Evolutionary conservation across 805 yeast genomes (phyloP).

Genomic region (Millerozyma acaciae): DNA sequence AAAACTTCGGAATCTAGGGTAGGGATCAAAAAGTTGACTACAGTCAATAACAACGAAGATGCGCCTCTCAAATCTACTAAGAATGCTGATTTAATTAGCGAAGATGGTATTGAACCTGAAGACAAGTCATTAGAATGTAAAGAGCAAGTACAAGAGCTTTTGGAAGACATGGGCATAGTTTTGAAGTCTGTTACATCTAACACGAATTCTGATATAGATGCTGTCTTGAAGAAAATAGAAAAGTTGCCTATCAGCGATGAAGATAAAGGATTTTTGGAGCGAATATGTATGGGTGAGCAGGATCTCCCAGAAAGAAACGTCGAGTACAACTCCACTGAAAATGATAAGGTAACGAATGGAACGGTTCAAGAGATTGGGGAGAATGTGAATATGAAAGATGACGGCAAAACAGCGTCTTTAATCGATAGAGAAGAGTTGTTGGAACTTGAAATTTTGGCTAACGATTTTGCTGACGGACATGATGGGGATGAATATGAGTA

Average conservation of each 20-base stretch:
- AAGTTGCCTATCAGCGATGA: constrained; percentile 20
- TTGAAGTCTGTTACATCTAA: constrained; percentile 19
- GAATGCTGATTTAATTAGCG: neutral
- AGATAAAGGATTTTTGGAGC: constrained; percentile 26
- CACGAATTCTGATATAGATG: constrained; percentile 13
- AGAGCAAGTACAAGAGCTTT: constrained; percentile 25
- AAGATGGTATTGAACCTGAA: constrained; percentile 2
- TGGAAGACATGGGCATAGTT: constrained; percentile 33
- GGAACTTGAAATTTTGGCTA: constrained; percentile 53
- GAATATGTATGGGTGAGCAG: constrained; percentile 18
- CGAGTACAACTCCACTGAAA: neutral
- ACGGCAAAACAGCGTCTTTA: constrained; percentile 12
- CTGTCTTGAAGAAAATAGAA: constrained; percentile 23
- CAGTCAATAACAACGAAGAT: neutral
- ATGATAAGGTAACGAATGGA: neutral
- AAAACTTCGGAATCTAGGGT: too few species aligned
- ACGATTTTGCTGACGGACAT: constrained; percentile 35
- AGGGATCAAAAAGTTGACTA: neutral
- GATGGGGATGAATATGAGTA: constrained; percentile 13
- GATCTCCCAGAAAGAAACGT: constrained; percentile 1
- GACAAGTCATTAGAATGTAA: too few species aligned
- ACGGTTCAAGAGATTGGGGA: constrained; percentile 4
- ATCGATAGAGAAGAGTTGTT: constrained; percentile 47
- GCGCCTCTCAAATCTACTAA: neutral
- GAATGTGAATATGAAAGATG: constrained; percentile 4